Evolutionary conservation across 2,329 filamentous ascomycete genomes (phyloP).

Genomic region (Scytalidium sp.): DNA sequence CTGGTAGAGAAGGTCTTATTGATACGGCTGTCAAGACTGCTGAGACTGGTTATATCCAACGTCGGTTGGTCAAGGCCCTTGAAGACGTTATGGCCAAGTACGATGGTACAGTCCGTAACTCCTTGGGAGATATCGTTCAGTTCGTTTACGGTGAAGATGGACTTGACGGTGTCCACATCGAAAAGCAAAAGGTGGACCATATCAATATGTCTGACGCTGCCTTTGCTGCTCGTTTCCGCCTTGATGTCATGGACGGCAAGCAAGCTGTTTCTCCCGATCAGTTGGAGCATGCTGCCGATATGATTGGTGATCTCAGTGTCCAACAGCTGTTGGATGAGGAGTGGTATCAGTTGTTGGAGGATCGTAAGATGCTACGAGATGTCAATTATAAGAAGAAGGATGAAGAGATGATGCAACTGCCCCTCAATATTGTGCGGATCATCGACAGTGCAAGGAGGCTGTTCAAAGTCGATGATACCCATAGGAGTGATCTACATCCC

Average conservation of each 20-base stretch:
- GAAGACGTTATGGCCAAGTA: conserved; percentile 98
- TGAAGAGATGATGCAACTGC: conserved; percentile 84
- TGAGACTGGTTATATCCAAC: conserved; percentile 98
- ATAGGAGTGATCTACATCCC: conserved; percentile 86
- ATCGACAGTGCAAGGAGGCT: conserved; percentile 87
- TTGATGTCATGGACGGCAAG: conserved; percentile 77
- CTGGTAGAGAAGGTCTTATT: conserved; percentile 98
- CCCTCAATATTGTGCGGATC: conserved; percentile 87
- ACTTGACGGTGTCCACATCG: conserved; percentile 87
- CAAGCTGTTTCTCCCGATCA: conserved; percentile 62
- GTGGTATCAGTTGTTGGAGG: conserved; percentile 73
- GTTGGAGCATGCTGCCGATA: conserved; percentile 82
- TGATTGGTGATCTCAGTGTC: conserved; percentile 81
- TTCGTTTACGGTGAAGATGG: conserved; percentile 98
- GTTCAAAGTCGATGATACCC: conserved; percentile 83
- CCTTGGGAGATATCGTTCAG: conserved; percentile 91
- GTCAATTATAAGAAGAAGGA: conserved; percentile 68
- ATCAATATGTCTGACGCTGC: conserved; percentile 75
- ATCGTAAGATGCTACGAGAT: conserved; percentile 70
- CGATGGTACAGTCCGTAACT: conserved; percentile 95
- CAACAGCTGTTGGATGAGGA: conserved; percentile 87
- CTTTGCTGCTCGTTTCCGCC: conserved; percentile 77
- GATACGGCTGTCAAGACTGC: conserved; percentile 99
- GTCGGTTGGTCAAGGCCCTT: conserved; percentile 94
- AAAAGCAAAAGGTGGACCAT: conserved; percentile 86